Evolutionary conservation across 208 protist genomes (phyloP).

Genomic region (Trypanosoma melophagium): DNA sequence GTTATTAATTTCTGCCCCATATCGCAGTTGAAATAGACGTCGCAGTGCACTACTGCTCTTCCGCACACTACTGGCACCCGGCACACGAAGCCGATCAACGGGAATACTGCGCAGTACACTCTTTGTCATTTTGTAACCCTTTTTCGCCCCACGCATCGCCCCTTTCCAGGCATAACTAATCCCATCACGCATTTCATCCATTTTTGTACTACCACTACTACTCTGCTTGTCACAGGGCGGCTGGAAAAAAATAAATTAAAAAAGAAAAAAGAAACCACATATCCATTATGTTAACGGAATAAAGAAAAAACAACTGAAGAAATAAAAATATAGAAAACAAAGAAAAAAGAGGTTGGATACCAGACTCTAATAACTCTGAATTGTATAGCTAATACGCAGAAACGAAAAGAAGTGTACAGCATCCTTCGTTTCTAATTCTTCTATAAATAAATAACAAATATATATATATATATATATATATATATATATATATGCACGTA

Average conservation of each 20-base stretch:
- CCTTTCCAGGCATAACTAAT: constrained; percentile 70
- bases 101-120: constrained; percentile 59
- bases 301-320: not conserved
- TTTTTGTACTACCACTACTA: constrained; percentile 10
- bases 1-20: constrained; percentile 52
- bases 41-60: constrained; percentile 45
- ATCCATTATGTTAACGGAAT: not conserved
- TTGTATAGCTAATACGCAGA: not conserved
- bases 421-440: not conserved
- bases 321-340: constrained; percentile 1
- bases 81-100: constrained; percentile 43
- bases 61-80: constrained; percentile 27
- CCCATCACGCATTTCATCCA: constrained; percentile 76
- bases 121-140: constrained; percentile 73
- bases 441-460: not conserved
- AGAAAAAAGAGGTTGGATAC: not conserved
- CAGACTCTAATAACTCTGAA: not conserved
- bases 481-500: constrained; percentile 4
- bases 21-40: constrained; percentile 64
- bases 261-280: not conserved
- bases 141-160: constrained; percentile 66
- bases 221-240: not conserved
- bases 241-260: constrained; percentile 8
- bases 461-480: constrained; percentile 2
- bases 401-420: not conserved